Base-by-base conservation (phyloP, 176 grass and related monocot species). In the Miscanthus lutarioriparius region DNA sequence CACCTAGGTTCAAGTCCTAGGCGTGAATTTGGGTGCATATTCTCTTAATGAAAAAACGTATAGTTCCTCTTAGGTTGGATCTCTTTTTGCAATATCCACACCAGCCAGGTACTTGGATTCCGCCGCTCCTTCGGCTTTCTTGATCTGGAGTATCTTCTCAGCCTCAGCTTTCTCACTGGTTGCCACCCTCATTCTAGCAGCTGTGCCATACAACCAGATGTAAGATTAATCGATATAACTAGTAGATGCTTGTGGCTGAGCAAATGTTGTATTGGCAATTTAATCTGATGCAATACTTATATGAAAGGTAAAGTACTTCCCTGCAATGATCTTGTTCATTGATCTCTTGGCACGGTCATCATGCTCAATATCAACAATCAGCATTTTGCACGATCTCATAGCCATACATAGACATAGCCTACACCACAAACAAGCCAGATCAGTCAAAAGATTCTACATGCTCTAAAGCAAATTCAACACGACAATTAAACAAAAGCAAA, bases 351-450 rank as follows among this genome's bases (percentile, higher is more conserved):
- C 91, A 84, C 67, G 81, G 4, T 84, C 84, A 51, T 92, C 91
- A 70, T 84, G 91, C 49, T 92, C 91, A 82, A 92, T 87, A 35
- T 92, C 91, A 49, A 92, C 85, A n/a, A 90, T 92, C 13, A 92
- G 77, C 3, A 77, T 44, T 92, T 36, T 92, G 84, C 67, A 92
- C 87, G 33, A 90, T 92, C 91, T 90, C 84, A 70, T 89, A 44
- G 43, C 43, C 43, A 44, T 44, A 44, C 11, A 44, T 44, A 44
- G 43, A 44, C 43, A 44, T 43, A 11, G 43, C 43, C 43, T 44
- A 44, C 43, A 44, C 28, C 48, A 6, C 16, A 51, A 51, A 77
- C 38, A 71, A 76, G 78, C 49, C 23, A 77, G 58, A 38, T 74
- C 22, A 81, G 23, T 37, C 12, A 83, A 77, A 82, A 78, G 8